Evolutionary conservation across 1,139 yeast species (phyloP), one percentile per base, ranked within the genome.

Genomic region (Pichia sp.): DNA sequence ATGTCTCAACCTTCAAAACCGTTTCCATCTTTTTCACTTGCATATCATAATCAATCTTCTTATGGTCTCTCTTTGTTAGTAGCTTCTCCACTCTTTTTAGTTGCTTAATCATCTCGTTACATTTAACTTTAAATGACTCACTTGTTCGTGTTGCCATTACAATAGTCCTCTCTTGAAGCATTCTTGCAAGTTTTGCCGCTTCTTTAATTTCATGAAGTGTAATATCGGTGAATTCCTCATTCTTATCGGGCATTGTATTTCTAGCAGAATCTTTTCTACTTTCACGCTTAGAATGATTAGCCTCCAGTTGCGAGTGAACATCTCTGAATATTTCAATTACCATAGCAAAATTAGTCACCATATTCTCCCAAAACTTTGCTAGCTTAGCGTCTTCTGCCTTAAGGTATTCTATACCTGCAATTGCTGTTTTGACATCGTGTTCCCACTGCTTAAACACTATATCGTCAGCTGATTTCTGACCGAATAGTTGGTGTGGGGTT

Each of bases 321-420:
- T 62, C 69, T 27, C 63, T 58, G 49, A 50, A 55, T 1, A 47
- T 32, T 7, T 57, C 61, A 11, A 62, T 55, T n/a, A 64, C 48
- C 19, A 56, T 57, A 33, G 60, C 39, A 35, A 65, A 62, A 11
- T 56, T 47, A 21, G 64, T 59, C 45, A 72, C 57, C 15, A 66
- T 41, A 6, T 49, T 48, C 11, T 64, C 64, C 64, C 73, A 62
- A 41, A 62, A 58, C 21, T 53, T 49, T 14, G 63, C 55, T 44
- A 69, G 50, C 30, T 60, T 54, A 34, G 56, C 56, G 27, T 62
- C 56, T 42, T 69, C 72, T n/a, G 50, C 35, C 12, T 52, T 48
- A 15, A 71, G 44, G 41, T 60, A 72, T 35, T 63, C 63, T 35
- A 73, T 51, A 2, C 74, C 77, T 28, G 63, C 62, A 20, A 65